phyloP scores from a whole-genome alignment of 306 rosid species.

The Dalbergia cultrata region DNA sequence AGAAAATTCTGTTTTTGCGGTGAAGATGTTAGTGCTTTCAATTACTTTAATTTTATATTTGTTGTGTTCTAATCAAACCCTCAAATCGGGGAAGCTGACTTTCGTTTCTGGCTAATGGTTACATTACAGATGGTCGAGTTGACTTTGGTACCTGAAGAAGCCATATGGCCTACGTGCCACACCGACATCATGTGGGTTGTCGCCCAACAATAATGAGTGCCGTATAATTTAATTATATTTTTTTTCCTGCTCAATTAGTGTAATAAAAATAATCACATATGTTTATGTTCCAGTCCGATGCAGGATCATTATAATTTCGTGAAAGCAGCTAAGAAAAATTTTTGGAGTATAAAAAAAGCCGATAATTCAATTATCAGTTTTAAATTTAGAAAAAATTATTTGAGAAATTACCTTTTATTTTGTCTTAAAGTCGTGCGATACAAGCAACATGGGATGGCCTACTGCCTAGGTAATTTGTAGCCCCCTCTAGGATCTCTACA shows the following conservation, averaged over 20 bases:
- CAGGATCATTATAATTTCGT: not conserved
- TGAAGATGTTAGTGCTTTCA: not conserved
- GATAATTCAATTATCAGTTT: not conserved
- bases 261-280: not conserved
- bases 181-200: conserved; percentile 48
- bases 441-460: too few relatives aligned
- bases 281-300: not conserved
- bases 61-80: conserved; percentile 36
- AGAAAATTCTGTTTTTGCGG: conserved; percentile 1
- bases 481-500: too few relatives aligned
- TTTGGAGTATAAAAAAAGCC: not conserved
- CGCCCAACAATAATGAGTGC: not conserved
- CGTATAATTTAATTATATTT: not conserved
- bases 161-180: conserved; percentile 34
- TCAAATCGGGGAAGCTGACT: conserved; percentile 60
- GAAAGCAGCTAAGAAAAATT: too few relatives aligned
- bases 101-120: not conserved
- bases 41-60: not conserved
- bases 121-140: conserved; percentile 48
- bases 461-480: too few relatives aligned
- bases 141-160: conserved; percentile 47
- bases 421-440: too few relatives aligned
- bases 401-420: not conserved
- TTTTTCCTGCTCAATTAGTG: not conserved
- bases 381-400: not conserved